Base-by-base conservation (phyloP, 805 yeast species). In the Huiozyma sinensis region DNA sequence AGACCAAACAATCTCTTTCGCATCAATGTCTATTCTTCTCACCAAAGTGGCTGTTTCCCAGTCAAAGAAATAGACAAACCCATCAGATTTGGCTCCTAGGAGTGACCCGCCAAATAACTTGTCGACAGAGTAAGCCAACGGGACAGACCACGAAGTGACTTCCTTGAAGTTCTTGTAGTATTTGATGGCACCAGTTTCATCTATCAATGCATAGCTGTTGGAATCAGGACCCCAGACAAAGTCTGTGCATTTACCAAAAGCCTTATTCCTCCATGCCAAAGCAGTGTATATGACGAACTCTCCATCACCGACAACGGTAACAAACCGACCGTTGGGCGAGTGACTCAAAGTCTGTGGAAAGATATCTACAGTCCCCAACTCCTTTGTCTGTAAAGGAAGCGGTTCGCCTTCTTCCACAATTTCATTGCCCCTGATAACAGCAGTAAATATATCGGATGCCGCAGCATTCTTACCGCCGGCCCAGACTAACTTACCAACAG, bases 291-390 rank as follows among this genome's bases (percentile, higher is more conserved):
- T 82, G 55, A 90, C 86, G 63, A 87, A 90, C 66, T 92, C 99
- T 47, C 96, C 97, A 67, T 92, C 98, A 60, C 99, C 99, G 39
- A 90, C 83, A 41, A 92, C 96, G 28, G 97, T 83, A 35, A 89
- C 97, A 62, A 84, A 92, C 65, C 96, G 79, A 50, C 99, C 99
- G 61, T 92, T 92, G 50, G 97, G 97, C 38, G 97, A 90, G 65
- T 92, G 98, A 41, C 73, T 69, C 57, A 92, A 73, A 47, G 83
- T 75, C 49, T 84, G 83, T 43, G 98, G 97, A 72, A 81, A 92
- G 39, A 90, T 77, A 65, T 92, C 98, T 43, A 90, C 86, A 27
- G 86, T 71, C n/a, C 98, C 98, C 48, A 92, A 71, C 57, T 92
- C 98, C 67, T 89, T 89, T 44, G 83, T 81, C 50, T 83, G 80